Evolutionary conservation across 75 land plant species (phyloP), one percentile per base, ranked within the genome.

Genomic region (Azolla pinnata): DNA sequence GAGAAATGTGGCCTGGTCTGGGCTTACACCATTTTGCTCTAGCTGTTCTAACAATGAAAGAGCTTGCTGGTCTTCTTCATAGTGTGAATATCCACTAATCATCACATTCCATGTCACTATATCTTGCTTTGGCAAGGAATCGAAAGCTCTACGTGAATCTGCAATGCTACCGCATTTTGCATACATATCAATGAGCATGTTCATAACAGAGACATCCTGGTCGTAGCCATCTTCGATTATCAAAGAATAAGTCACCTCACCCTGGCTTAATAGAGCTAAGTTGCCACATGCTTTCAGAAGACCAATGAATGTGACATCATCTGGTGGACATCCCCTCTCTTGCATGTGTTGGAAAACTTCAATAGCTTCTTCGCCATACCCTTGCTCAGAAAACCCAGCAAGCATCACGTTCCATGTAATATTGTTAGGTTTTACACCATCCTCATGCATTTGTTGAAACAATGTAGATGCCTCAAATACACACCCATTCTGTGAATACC

Each of bases 111-210:
- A 83, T 21, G 71, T 29, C 19, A 71, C 82, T 9, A 23, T 27
- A 32, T 80, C 75, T 69, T 65, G 57, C 14, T 45, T 27, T 17
- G 73, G 71, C 65, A 77, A 29, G n/a, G 56, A 33, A 31, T 78
- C 75, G 31, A 84, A 80, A 2, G 78, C 38, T 45, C 63, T 72
- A 7, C 34, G 75, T 1, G 87, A 80, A 33, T 51, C 20, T 1
- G 53, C 81, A 61, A 78, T 44, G 28, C 35, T 28, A 10, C 76
- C 83, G 67, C 83, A 80, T 61, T 75, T 84, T 0, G 69, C 72
- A 49, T 78, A 85, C 17, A 66, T 76, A 59, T 81, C 77, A 29
- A 76, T 51, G 17, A 85, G 69, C 14, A 42, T 69, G 2, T 76
- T 79, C 51, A 65, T 59, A 9, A 81, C 8, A 61, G 58, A 68